phyloP scores from a whole-genome alignment of 345 rosid species.

The Euphorbia tirucalli region DNA sequence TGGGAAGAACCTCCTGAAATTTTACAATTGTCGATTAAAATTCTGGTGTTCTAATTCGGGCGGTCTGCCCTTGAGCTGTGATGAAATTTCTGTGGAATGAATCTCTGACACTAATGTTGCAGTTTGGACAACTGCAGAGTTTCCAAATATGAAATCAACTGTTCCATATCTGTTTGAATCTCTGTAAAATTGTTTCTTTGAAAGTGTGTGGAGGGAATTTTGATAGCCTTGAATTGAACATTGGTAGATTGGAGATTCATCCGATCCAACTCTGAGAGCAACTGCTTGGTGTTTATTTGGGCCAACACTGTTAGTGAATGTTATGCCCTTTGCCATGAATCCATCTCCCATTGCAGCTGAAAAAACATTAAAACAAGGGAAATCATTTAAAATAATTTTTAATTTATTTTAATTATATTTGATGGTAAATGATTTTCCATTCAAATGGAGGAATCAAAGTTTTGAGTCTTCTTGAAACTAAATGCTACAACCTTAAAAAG shows the following conservation, averaged over 20 bases:
- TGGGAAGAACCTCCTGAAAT: constrained; percentile 4
- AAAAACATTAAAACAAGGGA: too few species aligned
- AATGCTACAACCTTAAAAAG: too few species aligned
- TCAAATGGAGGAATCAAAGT: too few species aligned
- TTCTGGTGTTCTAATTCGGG: constrained; percentile 32
- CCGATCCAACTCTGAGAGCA: constrained; percentile 28
- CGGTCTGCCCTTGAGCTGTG: constrained; percentile 35
- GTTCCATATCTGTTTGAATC: constrained; percentile 47
- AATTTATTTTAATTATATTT: too few species aligned
- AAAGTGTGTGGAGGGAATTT: constrained; percentile 32
- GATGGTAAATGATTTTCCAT: too few species aligned
- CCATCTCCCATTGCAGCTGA: too few species aligned
- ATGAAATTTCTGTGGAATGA: constrained; percentile 3
- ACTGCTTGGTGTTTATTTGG: constrained; percentile 29
- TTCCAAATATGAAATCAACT: constrained; percentile 31
- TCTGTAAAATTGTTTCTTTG: constrained; percentile 49
- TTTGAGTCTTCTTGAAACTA: too few species aligned
- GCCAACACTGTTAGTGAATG: constrained; percentile 27
- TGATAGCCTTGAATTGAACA: constrained; percentile 51
- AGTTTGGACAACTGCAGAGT: constrained; percentile 24
- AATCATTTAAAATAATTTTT: too few species aligned
- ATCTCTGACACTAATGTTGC: constrained; percentile 14
- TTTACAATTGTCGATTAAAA: constrained; percentile 31
- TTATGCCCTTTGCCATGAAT: background rate
- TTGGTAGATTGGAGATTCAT: constrained; percentile 34